Percentiles rank a stretch among this genome's conserved stretches.
Conservation (phyloP, 306 rosid species). For the Prunus davidiana region DNA sequence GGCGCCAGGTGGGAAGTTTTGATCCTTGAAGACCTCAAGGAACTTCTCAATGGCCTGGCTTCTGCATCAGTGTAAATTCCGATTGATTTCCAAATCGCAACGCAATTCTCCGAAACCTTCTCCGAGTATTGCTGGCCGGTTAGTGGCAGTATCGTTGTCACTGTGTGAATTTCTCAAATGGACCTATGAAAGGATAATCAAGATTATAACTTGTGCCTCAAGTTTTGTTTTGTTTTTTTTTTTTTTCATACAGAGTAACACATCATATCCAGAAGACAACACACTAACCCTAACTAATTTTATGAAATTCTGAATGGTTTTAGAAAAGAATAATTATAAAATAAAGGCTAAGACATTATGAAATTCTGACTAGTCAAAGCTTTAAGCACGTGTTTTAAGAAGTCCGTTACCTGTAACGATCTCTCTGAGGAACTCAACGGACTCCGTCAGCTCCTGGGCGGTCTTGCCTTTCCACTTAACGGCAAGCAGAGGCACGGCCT, state of each 20-base stretch:
- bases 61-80: conserved; percentile 71
- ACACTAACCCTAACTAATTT: too few species aligned
- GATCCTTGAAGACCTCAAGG: conserved; percentile 39
- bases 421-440: conserved; percentile 65
- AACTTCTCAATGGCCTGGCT: conserved; percentile 56
- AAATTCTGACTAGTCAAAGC: not conserved
- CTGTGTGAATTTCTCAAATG: conserved; percentile 63
- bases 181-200: conserved; percentile 35
- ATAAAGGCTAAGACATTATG: not conserved
- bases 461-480: conserved; percentile 64
- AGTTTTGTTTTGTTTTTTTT: not conserved
- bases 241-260: too few species aligned
- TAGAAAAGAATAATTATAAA: not conserved
- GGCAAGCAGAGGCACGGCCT: conserved; percentile 47
- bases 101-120: conserved; percentile 69
- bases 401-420: conserved; percentile 47
- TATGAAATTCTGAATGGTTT: too few species aligned
- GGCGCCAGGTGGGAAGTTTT: conserved; percentile 54
- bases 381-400: not conserved
- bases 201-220: not conserved
- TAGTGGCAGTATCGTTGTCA: conserved; percentile 44
- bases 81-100: conserved; percentile 49
- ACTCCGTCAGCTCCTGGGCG: conserved; percentile 38
- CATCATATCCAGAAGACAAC: not conserved
- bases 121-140: conserved; percentile 53